Evolutionary conservation across 192 early-diverging fungal species (phyloP), one percentile per base, ranked within the genome.

Genomic region (Entophlyctis helioformis): DNA sequence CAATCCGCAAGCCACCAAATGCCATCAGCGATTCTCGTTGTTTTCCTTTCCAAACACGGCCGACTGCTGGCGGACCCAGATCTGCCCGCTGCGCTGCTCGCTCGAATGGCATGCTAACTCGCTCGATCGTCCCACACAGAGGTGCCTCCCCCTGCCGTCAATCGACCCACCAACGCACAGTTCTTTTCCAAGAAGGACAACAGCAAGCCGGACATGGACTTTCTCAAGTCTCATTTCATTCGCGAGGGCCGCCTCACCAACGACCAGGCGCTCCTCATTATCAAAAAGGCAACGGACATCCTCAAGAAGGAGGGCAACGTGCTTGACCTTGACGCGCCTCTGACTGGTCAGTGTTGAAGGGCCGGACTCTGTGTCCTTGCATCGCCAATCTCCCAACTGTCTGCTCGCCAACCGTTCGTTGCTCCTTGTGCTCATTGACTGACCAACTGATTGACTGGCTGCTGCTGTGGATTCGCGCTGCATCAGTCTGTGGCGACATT

Each of bases 401-500:
- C n/a, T n/a, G n/a, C n/a, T n/a, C n/a, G n/a, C n/a, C n/a, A n/a
- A n/a, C n/a, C n/a, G n/a, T n/a, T n/a, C n/a, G n/a, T n/a, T n/a
- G n/a, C n/a, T n/a, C n/a, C n/a, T n/a, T n/a, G n/a, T n/a, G n/a
- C n/a, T n/a, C n/a, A n/a, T n/a, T n/a, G n/a, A n/a, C n/a, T n/a
- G n/a, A n/a, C n/a, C n/a, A n/a, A n/a, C n/a, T n/a, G n/a, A n/a
- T n/a, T n/a, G n/a, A n/a, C n/a, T n/a, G n/a, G n/a, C n/a, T n/a
- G n/a, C n/a, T n/a, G n/a, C n/a, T n/a, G n/a, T n/a, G n/a, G n/a
- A n/a, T n/a, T n/a, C n/a, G n/a, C n/a, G n/a, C n/a, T n/a, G n/a
- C n/a, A n/a, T n/a, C 42, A 87, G 89, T 97, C 5, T 95, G 91
- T 61, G 93, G 93, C 35, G 93, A 97, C 64, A 83, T 97, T 49